These are phyloP conservation scores for Lichtheimia corymbifera DNA, from an alignment of 371 early-diverging fungal species.

Conservation along the genomic window DNA sequence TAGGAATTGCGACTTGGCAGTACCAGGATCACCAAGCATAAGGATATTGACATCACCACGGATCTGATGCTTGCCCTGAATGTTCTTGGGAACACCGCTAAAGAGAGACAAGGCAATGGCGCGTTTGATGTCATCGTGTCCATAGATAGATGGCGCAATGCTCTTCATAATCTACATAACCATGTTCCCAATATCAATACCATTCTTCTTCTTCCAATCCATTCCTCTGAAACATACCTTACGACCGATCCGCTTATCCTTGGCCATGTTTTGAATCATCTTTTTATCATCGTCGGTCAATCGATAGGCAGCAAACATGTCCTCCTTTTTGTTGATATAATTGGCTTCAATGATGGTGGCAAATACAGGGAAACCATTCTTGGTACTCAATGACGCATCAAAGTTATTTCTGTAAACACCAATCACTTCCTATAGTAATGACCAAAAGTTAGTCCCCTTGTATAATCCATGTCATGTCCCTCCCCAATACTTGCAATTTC, in stretches of 20 bases:
- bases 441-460: not conserved
- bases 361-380: conserved; percentile 98
- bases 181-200: not conserved
- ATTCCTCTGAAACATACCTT: conserved; percentile 46
- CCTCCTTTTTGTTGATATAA: conserved; percentile 85
- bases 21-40: conserved; percentile 99
- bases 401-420: conserved; percentile 98
- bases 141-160: conserved; percentile 99
- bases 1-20: conserved; percentile 99
- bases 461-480: not conserved
- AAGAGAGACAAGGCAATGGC: conserved; percentile 96
- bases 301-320: conserved; percentile 81
- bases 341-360: conserved; percentile 97
- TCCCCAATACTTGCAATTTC: conserved; percentile 74
- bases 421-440: conserved; percentile 76
- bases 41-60: conserved; percentile 99
- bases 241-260: conserved; percentile 81
- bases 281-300: conserved; percentile 94
- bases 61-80: conserved; percentile 89
- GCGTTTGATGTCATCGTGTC: conserved; percentile 97
- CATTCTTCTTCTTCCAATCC: not conserved
- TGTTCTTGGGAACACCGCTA: conserved; percentile 96
- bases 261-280: conserved; percentile 77
- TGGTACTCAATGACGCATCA: conserved; percentile 86
- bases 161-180: conserved; percentile 80